Percentiles rank a stretch among this genome's conserved stretches.
These are phyloP conservation scores for Apiospora pterosperma DNA, from an alignment of 2,329 filamentous ascomycete genomes.

Conservation along the genomic window DNA sequence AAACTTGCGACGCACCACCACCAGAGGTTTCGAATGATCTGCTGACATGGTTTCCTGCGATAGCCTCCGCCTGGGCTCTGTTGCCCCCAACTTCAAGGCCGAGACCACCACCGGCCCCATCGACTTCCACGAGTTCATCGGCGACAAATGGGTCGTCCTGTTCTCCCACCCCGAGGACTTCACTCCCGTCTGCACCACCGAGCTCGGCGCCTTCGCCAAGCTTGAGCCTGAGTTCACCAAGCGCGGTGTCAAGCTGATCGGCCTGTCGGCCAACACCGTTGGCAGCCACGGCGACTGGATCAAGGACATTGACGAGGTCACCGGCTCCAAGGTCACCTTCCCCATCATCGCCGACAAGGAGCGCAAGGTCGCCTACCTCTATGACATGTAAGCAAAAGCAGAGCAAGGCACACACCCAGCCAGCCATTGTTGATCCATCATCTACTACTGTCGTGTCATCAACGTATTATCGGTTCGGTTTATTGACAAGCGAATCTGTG, in stretches of 20 bases:
- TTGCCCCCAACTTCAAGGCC: conserved; percentile 79
- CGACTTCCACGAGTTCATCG: conserved; percentile 80
- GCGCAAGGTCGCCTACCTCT: conserved; percentile 70
- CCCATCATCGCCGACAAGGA: conserved; percentile 80
- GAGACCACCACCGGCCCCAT: conserved; percentile 76
- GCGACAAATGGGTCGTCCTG: conserved; percentile 75
- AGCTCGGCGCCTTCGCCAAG: conserved; percentile 90
- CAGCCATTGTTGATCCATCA: too few species aligned
- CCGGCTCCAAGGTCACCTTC: conserved; percentile 66
- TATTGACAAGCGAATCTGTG: neutral
- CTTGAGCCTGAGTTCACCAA: conserved; percentile 84
- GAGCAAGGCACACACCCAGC: too few species aligned
- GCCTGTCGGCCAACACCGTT: conserved; percentile 82
- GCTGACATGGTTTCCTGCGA: neutral
- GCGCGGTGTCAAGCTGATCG: conserved; percentile 87
- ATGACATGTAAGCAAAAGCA: conserved; percentile 70
- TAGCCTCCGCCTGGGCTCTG: conserved; percentile 62
- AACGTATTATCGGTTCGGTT: neutral
- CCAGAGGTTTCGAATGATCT: neutral
- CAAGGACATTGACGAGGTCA: conserved; percentile 80
- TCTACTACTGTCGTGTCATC: too few species aligned
- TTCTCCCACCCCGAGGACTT: conserved; percentile 89
- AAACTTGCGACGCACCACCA: neutral
- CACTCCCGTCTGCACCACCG: conserved; percentile 93
- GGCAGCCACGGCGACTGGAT: conserved; percentile 86